Evolutionary conservation across 305 asterid species (phyloP).

Genomic region (Solanum hybrid): DNA sequence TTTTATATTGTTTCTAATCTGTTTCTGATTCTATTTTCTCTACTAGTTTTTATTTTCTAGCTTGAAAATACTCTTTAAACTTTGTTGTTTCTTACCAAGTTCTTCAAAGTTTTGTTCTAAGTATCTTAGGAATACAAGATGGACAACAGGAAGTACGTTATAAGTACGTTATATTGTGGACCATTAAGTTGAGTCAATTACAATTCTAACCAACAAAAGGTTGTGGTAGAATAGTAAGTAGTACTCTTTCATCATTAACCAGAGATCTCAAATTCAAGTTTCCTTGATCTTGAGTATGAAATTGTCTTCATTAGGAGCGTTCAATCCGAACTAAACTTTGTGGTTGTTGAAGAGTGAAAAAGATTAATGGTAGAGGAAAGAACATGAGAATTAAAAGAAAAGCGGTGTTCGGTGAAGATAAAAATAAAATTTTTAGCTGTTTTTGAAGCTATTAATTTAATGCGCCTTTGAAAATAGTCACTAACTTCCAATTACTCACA

Average conservation of each 20-base stretch:
- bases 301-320: background rate
- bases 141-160: background rate
- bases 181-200: background rate
- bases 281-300: too few species aligned
- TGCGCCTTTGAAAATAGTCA: background rate
- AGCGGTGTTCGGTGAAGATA: background rate
- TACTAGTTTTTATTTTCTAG: too few species aligned
- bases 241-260: too few species aligned
- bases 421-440: background rate
- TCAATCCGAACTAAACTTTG: background rate
- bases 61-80: too few species aligned
- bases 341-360: background rate
- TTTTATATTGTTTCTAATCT: too few species aligned
- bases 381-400: background rate
- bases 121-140: too few species aligned
- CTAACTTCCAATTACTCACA: background rate
- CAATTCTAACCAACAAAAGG: background rate
- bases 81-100: too few species aligned
- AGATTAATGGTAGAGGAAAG: background rate
- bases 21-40: too few species aligned
- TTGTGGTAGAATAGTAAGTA: too few species aligned
- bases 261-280: too few species aligned
- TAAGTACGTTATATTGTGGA: background rate
- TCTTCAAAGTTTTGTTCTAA: too few species aligned
- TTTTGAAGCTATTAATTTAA: slow-evolving; percentile 1